A percentile compares a stretch with the other conserved stretches of the same genome.
Conservation (phyloP, 345 rosid species). For the Viola odorata region DNA sequence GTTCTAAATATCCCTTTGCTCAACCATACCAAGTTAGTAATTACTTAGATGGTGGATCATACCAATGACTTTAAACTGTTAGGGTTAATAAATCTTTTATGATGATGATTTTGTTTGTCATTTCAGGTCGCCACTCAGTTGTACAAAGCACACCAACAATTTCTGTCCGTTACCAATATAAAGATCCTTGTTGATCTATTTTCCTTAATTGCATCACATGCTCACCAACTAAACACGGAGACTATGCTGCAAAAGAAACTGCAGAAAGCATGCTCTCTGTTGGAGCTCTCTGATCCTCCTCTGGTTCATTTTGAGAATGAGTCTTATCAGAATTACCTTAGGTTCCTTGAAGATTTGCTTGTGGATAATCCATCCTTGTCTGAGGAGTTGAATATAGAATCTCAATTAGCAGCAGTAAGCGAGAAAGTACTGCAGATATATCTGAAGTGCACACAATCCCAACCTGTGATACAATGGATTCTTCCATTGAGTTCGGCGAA, state of each 20-base stretch:
- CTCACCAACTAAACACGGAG: constrained; percentile 57
- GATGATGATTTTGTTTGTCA: constrained; percentile 1
- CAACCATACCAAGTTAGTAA: no score
- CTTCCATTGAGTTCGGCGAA: constrained; percentile 62
- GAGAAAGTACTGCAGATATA: constrained; percentile 53
- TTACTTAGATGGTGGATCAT: no score
- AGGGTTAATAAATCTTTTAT: no score
- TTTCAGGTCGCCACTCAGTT: constrained; percentile 67
- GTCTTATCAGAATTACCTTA: constrained; percentile 61
- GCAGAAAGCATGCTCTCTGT: constrained; percentile 59
- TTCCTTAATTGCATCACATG: constrained; percentile 56
- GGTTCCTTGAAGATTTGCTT: constrained; percentile 51
- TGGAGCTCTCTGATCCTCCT: constrained; percentile 78
- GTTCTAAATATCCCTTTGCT: neutral
- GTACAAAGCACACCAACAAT: constrained; percentile 43
- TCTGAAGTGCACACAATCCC: constrained; percentile 42
- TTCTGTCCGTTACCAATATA: constrained; percentile 43
- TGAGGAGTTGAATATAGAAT: constrained; percentile 48
- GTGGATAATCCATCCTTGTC: constrained; percentile 35
- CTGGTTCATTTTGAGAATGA: constrained; percentile 85
- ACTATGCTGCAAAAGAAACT: constrained; percentile 52
- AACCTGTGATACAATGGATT: constrained; percentile 38
- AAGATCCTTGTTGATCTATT: constrained; percentile 46
- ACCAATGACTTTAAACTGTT: no score
- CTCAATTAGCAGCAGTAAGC: constrained; percentile 49